A percentile compares a stretch with the other conserved stretches of the same genome.
Evolutionary conservation across 73 alveolate species (phyloP).

Genomic region (Tetrahymena thermophila): DNA sequence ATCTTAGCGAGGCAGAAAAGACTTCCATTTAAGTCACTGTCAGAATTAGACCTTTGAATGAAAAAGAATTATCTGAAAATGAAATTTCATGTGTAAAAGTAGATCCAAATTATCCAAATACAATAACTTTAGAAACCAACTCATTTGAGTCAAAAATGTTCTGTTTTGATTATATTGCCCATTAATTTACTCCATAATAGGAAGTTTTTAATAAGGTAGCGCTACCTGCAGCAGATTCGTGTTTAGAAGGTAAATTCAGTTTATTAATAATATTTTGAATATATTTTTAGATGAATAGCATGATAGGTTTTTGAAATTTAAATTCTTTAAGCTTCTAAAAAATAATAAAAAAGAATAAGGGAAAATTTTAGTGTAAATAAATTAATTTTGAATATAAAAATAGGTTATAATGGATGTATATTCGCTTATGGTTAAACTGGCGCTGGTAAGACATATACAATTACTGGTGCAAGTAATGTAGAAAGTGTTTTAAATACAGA

Average conservation of each 20-base stretch:
- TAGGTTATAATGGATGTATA: slow-evolving; percentile 66
- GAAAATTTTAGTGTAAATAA: slow-evolving; percentile 1
- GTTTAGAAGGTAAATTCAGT: background rate
- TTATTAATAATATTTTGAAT: too few species aligned
- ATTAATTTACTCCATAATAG: background rate
- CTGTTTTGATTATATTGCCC: background rate
- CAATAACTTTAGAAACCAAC: background rate
- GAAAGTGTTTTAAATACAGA: background rate
- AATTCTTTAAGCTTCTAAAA: background rate
- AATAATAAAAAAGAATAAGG: background rate
- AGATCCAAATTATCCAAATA: background rate
- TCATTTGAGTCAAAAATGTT: background rate
- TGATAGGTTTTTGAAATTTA: background rate
- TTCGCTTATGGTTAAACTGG: slow-evolving; percentile 79
- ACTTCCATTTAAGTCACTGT: background rate
- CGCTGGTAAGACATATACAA: slow-evolving; percentile 70
- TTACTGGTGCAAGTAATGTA: slow-evolving; percentile 28
- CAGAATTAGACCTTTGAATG: background rate
- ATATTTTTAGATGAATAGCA: background rate
- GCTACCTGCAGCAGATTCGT: background rate
- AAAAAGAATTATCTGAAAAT: background rate
- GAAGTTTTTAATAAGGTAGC: background rate
- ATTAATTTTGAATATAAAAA: slow-evolving; percentile 22
- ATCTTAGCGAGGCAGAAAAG: background rate
- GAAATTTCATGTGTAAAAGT: background rate